phyloP scores from a whole-genome alignment of 2,329 filamentous ascomycete species.

The Metarhizium robertsii region DNA sequence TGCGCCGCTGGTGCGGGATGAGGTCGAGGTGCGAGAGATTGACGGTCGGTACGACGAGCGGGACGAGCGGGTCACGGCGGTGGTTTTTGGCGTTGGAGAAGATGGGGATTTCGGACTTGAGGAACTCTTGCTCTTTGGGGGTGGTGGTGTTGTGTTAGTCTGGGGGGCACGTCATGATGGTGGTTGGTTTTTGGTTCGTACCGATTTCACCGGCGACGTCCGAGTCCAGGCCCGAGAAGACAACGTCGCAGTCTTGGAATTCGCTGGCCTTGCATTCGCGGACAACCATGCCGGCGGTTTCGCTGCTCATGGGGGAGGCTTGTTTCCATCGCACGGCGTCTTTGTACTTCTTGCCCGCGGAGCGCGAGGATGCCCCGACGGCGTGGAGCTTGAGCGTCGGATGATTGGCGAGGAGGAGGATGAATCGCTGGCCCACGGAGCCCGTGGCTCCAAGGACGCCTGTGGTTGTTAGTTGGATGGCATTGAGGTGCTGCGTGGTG shows the following conservation, averaged over 20 bases:
- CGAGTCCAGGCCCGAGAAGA: conserved; percentile 88
- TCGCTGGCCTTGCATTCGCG: conserved; percentile 74
- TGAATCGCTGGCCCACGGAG: conserved; percentile 91
- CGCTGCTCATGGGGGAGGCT: conserved; percentile 66
- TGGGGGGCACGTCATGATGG: neutral
- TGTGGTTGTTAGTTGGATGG: conserved; percentile 16
- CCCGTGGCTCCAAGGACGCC: conserved; percentile 85
- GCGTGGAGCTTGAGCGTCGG: conserved; percentile 80
- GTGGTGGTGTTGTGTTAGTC: conserved; percentile 1
- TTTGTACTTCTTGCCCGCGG: conserved; percentile 87
- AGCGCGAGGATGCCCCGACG: conserved; percentile 80
- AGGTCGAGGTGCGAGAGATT: conserved; percentile 82
- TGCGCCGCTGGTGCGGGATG: conserved; percentile 77
- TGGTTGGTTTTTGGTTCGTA: conserved; percentile 25
- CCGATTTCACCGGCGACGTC: conserved; percentile 89
- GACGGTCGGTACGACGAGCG: conserved; percentile 89
- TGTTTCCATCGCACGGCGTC: conserved; percentile 97
- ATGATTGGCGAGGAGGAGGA: conserved; percentile 81
- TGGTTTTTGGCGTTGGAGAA: conserved; percentile 99
- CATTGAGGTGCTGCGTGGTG: neutral
- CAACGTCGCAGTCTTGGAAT: conserved; percentile 82
- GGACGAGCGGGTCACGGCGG: conserved; percentile 80
- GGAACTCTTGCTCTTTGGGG: conserved; percentile 74
- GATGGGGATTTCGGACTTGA: conserved; percentile 77
- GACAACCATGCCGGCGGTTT: conserved; percentile 68